A percentile compares a stretch with the other conserved stretches of the same genome.
These are phyloP conservation scores for Microdochium bolleyi DNA, from an alignment of 2,329 filamentous ascomycete species.

Conservation along the genomic window DNA sequence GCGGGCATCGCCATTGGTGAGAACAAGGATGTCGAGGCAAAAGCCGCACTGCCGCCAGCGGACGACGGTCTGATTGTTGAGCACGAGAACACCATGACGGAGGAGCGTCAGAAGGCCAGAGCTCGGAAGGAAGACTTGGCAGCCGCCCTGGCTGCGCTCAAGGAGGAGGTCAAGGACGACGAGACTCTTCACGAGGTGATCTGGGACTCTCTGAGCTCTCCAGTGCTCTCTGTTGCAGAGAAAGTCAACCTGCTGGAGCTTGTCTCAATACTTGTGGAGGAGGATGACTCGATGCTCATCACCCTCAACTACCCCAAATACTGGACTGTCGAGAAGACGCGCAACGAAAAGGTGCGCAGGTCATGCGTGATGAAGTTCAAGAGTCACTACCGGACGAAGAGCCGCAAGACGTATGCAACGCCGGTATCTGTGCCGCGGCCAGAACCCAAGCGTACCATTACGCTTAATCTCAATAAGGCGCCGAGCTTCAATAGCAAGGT, in stretches of 20 bases:
- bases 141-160: conserved; percentile 37
- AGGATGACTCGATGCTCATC: conserved; percentile 35
- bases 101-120: conserved; percentile 35
- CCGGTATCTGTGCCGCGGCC: conserved; percentile 5
- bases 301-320: conserved; percentile 37
- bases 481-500: conserved; percentile 10
- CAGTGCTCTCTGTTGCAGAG: conserved; percentile 36
- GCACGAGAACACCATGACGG: conserved; percentile 31
- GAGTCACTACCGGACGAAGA: conserved; percentile 15
- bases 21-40: conserved; percentile 24
- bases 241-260: conserved; percentile 42
- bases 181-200: conserved; percentile 33
- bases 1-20: conserved; percentile 59
- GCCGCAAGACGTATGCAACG: conserved; percentile 14
- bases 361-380: conserved; percentile 15
- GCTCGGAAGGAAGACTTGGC: conserved; percentile 39
- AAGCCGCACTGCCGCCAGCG: conserved; percentile 10
- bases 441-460: conserved; percentile 21
- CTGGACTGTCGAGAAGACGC: conserved; percentile 25
- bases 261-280: conserved; percentile 40
- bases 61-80: conserved; percentile 39
- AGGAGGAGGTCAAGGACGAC: conserved; percentile 36
- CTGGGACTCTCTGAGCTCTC: conserved; percentile 41
- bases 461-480: conserved; percentile 19
- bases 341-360: conserved; percentile 15